Base-by-base conservation (phyloP, 2,329 filamentous ascomycete genomes). In the Massarina eburnea region DNA sequence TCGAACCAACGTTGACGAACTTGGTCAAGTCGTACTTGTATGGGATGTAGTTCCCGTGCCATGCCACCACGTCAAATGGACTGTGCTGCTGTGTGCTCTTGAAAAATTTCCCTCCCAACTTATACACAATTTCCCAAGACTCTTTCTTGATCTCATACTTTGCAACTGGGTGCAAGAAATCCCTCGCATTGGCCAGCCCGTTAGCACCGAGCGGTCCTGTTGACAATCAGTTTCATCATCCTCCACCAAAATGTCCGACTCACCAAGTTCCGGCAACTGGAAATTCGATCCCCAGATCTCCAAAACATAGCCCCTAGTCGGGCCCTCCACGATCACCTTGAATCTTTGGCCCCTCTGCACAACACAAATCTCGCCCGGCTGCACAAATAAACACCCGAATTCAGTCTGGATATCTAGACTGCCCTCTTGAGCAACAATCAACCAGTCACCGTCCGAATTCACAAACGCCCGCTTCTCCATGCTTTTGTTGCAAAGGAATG, bases 11-110 rank as follows among this genome's bases (percentile, higher is more conserved):
- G 34, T 82, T 83, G 71, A 85, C 87, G 76, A 90, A 91, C 24
- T 86, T 82, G 20, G 84, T 85, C 1, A 91, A 78, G 59, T 91
- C 88, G 72, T 91, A 91, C 71, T 91, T 91, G 78, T 83, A 89
- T 0, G 88, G 88, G 49, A 65, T 59, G 71, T 90, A 91, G 52
- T 83, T 87, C 35, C 88, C 88, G 62, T 91, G 87, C 87, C 87
- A 91, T 3, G 84, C 86, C 3, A 90, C 87, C 0, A 91, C 81
- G 57, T 91, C 87, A 59, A 90, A 91, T 0, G 88, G 87, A 0
- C 83, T 85, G 65, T 91, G 88, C 9, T 76, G 67, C 70, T 91
- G 87, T 33, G 66, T 75, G 6, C 84, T 83, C 29, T 74, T 72
- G 71, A 88, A 90, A 40, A 89, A 79, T 37, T 77, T 74, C 54